Conservation (phyloP, 768 basidiomycete genomes). For the Galerina marginata region DNA sequence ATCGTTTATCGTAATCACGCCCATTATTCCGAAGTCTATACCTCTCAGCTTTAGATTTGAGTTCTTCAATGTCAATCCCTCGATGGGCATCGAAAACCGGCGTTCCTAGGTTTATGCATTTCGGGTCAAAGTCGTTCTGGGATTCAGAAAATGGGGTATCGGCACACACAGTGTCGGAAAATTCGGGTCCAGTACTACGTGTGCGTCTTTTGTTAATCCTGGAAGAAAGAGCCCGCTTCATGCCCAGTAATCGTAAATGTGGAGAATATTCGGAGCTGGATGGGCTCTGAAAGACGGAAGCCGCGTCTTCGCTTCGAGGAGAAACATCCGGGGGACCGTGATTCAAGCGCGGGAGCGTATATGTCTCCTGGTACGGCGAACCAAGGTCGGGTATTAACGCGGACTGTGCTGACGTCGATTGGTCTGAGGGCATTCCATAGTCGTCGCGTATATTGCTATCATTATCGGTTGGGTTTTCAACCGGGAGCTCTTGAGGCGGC, state of each 20-base stretch:
- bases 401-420: no score
- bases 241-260: slow-evolving; percentile 15
- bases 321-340: background rate
- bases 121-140: slow-evolving; percentile 16
- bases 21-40: slow-evolving; percentile 61
- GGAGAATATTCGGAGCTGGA: slow-evolving; percentile 38
- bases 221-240: slow-evolving; percentile 22
- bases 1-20: slow-evolving; percentile 63
- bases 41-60: slow-evolving; percentile 58
- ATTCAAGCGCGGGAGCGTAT: background rate
- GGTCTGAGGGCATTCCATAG: background rate
- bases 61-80: slow-evolving; percentile 59
- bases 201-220: slow-evolving; percentile 25
- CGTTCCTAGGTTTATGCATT: slow-evolving; percentile 43
- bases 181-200: slow-evolving; percentile 15
- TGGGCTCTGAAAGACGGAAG: slow-evolving; percentile 29
- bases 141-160: slow-evolving; percentile 17
- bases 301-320: slow-evolving; percentile 34
- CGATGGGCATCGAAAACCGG: slow-evolving; percentile 69
- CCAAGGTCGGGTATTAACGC: background rate
- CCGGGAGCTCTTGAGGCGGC: background rate
- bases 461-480: background rate
- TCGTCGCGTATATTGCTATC: background rate
- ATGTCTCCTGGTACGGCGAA: slow-evolving; percentile 9
- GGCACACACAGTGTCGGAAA: background rate